These are phyloP conservation scores for Aspergillus quadrilineatus DNA, from an alignment of 2,329 filamentous ascomycete species.

Conservation along the genomic window DNA sequence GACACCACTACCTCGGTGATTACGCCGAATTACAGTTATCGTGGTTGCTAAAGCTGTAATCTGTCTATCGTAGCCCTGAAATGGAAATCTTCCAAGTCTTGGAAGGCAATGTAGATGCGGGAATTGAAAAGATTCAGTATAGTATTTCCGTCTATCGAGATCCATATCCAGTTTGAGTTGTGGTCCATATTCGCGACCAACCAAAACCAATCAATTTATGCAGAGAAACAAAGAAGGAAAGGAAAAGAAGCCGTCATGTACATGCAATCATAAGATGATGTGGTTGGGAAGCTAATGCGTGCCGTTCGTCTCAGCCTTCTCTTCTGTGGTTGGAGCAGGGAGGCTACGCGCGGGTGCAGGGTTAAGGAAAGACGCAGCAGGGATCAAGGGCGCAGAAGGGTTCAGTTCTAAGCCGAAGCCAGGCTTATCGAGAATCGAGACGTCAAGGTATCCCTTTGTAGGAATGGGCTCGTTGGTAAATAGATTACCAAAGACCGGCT, in stretches of 20 bases:
- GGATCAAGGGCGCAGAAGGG: slow-evolving; percentile 74
- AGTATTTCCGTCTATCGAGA: slow-evolving; percentile 8
- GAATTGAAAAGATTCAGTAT: not conserved
- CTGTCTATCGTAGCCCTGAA: no score
- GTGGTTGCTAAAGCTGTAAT: no score
- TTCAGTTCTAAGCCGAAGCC: slow-evolving; percentile 89
- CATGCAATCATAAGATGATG: slow-evolving; percentile 6
- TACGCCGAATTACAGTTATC: not conserved
- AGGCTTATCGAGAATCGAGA: slow-evolving; percentile 78
- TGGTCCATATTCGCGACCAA: not conserved
- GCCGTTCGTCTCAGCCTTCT: slow-evolving; percentile 25
- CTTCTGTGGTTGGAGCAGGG: slow-evolving; percentile 33
- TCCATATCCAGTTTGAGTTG: not conserved
- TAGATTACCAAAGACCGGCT: slow-evolving; percentile 88
- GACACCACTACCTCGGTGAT: not conserved
- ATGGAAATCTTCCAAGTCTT: not conserved
- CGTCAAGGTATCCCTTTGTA: slow-evolving; percentile 74
- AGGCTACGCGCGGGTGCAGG: slow-evolving; percentile 56
- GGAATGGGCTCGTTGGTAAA: slow-evolving; percentile 91
- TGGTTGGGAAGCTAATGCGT: slow-evolving; percentile 6
- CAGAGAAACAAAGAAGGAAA: not conserved
- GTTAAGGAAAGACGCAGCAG: slow-evolving; percentile 70
- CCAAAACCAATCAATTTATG: not conserved
- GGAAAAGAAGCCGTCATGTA: slow-evolving; percentile 8
- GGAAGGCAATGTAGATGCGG: not conserved